Conservation (phyloP, 1,284 basidiomycete species). For the Apiotrichum veenhuisii region DNA sequence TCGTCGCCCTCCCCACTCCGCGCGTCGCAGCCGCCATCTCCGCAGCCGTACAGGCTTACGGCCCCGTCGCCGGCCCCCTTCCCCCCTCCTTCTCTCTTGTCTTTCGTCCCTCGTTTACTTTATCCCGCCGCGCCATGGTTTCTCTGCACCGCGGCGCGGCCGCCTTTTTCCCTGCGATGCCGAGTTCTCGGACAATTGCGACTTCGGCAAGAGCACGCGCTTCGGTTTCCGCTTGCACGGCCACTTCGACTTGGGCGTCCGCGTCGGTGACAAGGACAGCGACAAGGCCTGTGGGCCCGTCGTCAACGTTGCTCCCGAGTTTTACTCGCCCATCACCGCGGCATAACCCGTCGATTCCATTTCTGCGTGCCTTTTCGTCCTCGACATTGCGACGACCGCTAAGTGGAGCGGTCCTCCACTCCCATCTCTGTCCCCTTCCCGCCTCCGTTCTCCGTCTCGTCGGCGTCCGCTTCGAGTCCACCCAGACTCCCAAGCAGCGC, state of each 20-base stretch:
- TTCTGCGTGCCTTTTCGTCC: constrained; percentile 7
- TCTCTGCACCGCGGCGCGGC: constrained; percentile 14
- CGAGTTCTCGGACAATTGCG: not conserved
- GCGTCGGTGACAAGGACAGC: no score
- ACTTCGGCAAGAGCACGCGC: not conserved
- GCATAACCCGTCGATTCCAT: not conserved
- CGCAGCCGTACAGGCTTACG: not conserved
- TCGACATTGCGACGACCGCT: not conserved
- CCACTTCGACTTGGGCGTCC: no score
- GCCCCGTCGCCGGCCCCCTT: constrained; percentile 5
- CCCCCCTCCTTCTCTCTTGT: not conserved
- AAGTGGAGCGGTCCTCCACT: not conserved
- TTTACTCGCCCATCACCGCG: not conserved
- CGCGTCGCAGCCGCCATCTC: not conserved
- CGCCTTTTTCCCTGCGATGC: constrained; percentile 2
- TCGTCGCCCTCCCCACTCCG: constrained; percentile 1
- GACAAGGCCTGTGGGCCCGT: no score
- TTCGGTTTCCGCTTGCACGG: not conserved
- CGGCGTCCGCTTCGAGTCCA: constrained; percentile 20
- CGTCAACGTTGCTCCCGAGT: no score
- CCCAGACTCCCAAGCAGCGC: constrained; percentile 6
- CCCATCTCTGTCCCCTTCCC: not conserved
- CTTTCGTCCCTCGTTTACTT: not conserved
- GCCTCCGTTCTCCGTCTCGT: not conserved
- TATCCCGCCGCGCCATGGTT: constrained; percentile 16